These are phyloP conservation scores for Ogataea neopini DNA, from an alignment of 805 yeast species.

Conservation along the genomic window DNA sequence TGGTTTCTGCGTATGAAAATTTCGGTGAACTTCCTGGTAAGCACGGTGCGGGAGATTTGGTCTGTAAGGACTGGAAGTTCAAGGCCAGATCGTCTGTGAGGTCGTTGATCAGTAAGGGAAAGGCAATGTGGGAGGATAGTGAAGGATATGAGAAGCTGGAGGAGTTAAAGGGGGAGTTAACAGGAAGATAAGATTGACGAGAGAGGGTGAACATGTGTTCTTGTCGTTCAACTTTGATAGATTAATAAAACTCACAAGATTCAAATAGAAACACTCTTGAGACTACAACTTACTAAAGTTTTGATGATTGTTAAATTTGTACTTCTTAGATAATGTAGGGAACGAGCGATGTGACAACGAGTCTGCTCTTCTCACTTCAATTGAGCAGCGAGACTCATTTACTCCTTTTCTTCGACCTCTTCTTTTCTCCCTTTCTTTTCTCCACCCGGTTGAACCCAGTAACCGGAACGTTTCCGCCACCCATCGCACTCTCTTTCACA, in stretches of 20 bases:
- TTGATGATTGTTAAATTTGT: too few relatives aligned
- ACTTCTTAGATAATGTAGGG: too few relatives aligned
- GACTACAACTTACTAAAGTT: too few relatives aligned
- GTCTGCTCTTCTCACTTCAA: too few relatives aligned
- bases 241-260: too few relatives aligned
- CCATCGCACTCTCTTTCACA: conserved; percentile 6
- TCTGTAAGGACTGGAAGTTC: conserved; percentile 90
- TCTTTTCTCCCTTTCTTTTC: conserved; percentile 9
- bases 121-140: conserved; percentile 73
- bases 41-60: conserved; percentile 77
- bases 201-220: neutral
- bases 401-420: conserved; percentile 15
- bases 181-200: neutral
- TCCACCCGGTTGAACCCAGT: neutral
- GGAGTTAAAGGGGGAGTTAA: conserved; percentile 49
- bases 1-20: conserved; percentile 83
- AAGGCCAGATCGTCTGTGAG: conserved; percentile 74
- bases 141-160: conserved; percentile 71
- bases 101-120: conserved; percentile 77
- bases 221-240: too few relatives aligned
- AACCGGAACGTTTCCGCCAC: neutral
- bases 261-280: too few relatives aligned
- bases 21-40: conserved; percentile 84
- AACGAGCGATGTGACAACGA: too few relatives aligned
- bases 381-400: conserved; percentile 5